A percentile compares a stretch with the other conserved stretches of the same genome.
These are phyloP conservation scores for Chloropicon primus DNA, from an alignment of 139 green algal genomes.

Conservation along the genomic window DNA sequence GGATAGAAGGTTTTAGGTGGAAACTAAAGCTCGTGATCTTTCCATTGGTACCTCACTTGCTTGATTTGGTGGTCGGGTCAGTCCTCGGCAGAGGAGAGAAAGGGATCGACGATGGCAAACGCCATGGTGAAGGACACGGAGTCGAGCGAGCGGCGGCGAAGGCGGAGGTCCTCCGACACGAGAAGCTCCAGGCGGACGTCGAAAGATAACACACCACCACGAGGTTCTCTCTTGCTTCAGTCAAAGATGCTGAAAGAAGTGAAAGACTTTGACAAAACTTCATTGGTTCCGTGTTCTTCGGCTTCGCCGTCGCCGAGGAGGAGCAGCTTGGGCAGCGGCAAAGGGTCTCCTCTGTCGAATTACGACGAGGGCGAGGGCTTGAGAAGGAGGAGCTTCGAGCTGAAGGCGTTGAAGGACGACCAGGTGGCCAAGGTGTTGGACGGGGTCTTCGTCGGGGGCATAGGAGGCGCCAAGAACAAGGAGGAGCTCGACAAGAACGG, in stretches of 20 bases:
- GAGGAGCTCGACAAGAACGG: conserved; percentile 18
- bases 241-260: neutral
- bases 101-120: too few relatives aligned
- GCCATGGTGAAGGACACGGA: neutral
- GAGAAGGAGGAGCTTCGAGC: neutral
- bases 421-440: neutral
- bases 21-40: too few relatives aligned
- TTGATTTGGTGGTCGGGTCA: too few relatives aligned
- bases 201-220: neutral
- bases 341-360: too few relatives aligned
- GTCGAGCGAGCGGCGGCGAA: too few relatives aligned
- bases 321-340: neutral
- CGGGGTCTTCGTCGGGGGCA: conserved; percentile 5
- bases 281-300: neutral
- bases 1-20: too few relatives aligned
- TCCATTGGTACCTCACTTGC: too few relatives aligned
- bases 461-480: conserved; percentile 31
- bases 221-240: neutral
- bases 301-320: neutral
- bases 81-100: too few relatives aligned
- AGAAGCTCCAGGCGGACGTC: neutral
- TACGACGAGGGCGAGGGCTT: neutral
- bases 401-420: conserved; percentile 1
- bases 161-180: too few relatives aligned
- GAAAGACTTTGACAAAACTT: neutral